Conservation (phyloP, 164 flowering plant species). For the Dillenia suffruticosa region DNA sequence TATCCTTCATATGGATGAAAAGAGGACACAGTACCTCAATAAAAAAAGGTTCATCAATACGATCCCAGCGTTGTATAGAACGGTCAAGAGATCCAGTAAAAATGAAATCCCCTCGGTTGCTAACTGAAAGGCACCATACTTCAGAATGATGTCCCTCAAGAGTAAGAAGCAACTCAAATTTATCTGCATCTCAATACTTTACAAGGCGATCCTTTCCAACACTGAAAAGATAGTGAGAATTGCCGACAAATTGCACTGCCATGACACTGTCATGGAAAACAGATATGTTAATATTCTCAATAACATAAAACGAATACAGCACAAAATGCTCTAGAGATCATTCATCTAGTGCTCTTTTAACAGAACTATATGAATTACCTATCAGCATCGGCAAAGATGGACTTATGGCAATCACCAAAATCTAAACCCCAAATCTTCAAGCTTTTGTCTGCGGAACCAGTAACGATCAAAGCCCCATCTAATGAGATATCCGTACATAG, state of each 20-base stretch:
- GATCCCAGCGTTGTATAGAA: conserved; percentile 97
- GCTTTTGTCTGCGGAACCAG: conserved; percentile 94
- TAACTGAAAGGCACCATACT: conserved; percentile 81
- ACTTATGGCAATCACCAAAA: conserved; percentile 96
- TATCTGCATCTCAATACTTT: conserved; percentile 99
- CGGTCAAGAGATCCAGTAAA: conserved; percentile 93
- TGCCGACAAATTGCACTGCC: conserved; percentile 85
- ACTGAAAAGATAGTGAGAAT: conserved; percentile 91
- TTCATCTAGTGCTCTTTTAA: too few relatives aligned
- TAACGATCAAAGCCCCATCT: conserved; percentile 83
- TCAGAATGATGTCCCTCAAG: conserved; percentile 95
- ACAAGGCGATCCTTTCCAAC: conserved; percentile 90
- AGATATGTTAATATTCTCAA: too few relatives aligned
- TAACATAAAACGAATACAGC: too few relatives aligned
- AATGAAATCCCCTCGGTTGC: conserved; percentile 89
- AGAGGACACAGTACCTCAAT: conserved; percentile 58
- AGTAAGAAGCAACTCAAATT: conserved; percentile 90
- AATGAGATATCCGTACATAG: conserved; percentile 93
- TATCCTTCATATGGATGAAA: background rate
- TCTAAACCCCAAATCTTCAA: conserved; percentile 98
- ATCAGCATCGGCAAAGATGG: conserved; percentile 91
- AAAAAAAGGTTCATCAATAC: conserved; percentile 92
- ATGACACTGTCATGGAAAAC: conserved; percentile 61
- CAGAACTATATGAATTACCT: conserved; percentile 40
- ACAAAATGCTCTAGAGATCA: too few relatives aligned